Percentiles rank a stretch among this genome's conserved stretches.
Evolutionary conservation across 352 stramenopile species (phyloP).

Genomic region (Globisporangium polare): DNA sequence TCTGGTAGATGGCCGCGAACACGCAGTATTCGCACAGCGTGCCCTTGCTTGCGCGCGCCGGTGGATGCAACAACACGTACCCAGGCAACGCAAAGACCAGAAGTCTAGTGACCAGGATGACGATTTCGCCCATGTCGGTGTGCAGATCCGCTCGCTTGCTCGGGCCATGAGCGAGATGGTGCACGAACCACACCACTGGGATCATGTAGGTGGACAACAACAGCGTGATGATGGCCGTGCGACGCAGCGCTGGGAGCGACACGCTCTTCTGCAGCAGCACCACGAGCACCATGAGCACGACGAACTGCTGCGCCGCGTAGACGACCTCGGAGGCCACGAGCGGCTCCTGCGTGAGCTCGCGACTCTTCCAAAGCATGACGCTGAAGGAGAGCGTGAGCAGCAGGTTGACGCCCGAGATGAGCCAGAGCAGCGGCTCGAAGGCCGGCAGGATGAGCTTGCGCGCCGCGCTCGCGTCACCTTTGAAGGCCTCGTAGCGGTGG

Average conservation of each 20-base stretch:
- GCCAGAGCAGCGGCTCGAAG: constrained; percentile 44
- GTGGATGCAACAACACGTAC: constrained; percentile 24
- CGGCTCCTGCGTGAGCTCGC: not conserved
- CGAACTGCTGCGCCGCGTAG: not conserved
- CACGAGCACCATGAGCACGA: not conserved
- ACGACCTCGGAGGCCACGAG: not conserved
- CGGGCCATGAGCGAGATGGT: not conserved
- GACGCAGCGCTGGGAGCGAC: not conserved
- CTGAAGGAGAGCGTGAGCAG: constrained; percentile 6
- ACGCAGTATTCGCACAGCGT: constrained; percentile 5
- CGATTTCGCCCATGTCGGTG: not conserved
- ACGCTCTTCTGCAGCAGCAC: not conserved
- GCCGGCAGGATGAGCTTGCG: constrained; percentile 34
- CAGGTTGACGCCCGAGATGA: constrained; percentile 17
- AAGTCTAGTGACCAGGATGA: not conserved
- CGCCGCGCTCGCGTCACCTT: constrained; percentile 21
- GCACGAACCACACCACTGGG: not conserved
- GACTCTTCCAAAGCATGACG: not conserved
- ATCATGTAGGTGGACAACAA: not conserved
- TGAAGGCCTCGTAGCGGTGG: constrained; percentile 18
- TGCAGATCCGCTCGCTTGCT: not conserved
- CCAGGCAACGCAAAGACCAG: constrained; percentile 5
- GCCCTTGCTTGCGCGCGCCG: not conserved
- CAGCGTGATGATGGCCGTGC: not conserved
- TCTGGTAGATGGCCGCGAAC: not conserved